These are phyloP conservation scores for Picea glauca DNA, from an alignment of 75 land plant genomes.

Conservation along the genomic window DNA sequence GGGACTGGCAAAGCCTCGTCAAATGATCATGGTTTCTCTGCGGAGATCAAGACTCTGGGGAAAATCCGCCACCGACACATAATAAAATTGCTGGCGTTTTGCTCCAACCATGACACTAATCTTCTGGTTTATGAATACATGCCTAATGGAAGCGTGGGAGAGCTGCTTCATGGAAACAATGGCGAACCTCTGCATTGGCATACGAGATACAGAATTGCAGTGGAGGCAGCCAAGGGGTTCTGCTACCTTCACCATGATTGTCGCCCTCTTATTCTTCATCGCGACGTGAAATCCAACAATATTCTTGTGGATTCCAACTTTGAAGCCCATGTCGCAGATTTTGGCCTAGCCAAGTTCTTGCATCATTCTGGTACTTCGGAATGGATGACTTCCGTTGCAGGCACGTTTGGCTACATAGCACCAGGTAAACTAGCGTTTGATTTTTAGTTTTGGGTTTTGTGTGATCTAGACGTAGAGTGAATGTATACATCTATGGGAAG, in stretches of 20 bases:
- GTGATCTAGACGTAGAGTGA: no score
- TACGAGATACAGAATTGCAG: constrained; percentile 5
- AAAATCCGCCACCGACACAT: constrained; percentile 20
- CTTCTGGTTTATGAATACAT: constrained; percentile 13
- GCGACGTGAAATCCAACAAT: constrained; percentile 23
- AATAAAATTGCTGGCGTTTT: constrained; percentile 15
- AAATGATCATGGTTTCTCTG: constrained; percentile 15
- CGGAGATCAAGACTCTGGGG: constrained; percentile 22
- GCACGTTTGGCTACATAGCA: constrained; percentile 30
- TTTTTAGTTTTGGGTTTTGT: not conserved
- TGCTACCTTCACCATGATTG: constrained; percentile 28
- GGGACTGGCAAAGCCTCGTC: not conserved
- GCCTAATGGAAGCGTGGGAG: constrained; percentile 10
- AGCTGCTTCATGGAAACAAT: constrained; percentile 1
- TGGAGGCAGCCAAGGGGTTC: constrained; percentile 16
- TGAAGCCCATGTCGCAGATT: constrained; percentile 24
- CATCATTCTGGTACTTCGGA: constrained; percentile 10
- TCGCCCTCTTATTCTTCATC: constrained; percentile 13
- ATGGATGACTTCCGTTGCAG: constrained; percentile 24
- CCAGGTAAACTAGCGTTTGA: constrained; percentile 12
- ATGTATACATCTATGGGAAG: no score
- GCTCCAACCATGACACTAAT: constrained; percentile 23
- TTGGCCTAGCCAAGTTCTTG: constrained; percentile 23
- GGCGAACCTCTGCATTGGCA: constrained; percentile 5
- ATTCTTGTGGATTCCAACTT: constrained; percentile 24